Evolutionary conservation across 768 basidiomycete genomes (phyloP), one percentile per base, ranked within the genome.

Genomic region (Amanita inopinata): DNA sequence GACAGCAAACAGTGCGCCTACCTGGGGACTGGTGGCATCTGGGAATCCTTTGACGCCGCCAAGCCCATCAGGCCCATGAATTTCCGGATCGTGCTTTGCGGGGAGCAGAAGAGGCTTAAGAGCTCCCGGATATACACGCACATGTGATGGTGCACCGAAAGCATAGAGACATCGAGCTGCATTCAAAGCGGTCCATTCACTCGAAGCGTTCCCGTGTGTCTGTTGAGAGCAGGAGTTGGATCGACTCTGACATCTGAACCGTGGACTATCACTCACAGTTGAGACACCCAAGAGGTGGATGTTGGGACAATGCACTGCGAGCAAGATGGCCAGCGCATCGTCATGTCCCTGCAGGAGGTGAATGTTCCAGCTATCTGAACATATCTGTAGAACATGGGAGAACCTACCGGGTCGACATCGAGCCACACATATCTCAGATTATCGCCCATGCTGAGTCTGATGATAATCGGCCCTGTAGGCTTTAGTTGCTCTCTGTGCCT

Each of bases 1-100:
- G 14, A 51, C 56, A 10, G 72, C 71, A 23, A 83, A 65, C 15
- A 73, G 67, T 1, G 67, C 65, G 24, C 60, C 60, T 1, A 88
- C 75, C 1, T 59, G 63, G 0, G 72, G 65, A 46, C 66, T 61
- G 17, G 74, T 67, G 1, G 63, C 54, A 2, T 61, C 47, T 1
- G 83, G 76, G 4, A 94, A 67, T 0, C 87, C 86, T 51, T 88
- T 76, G 15, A 90, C 87, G 1, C 91, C 90, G 0, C 79, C 88
- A 3, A 94, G 70, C 0, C 90, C 90, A 49, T 88, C 86, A 10
- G 61, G 60, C 3, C 90, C 90, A 49, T 93, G 90, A 35, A 93
- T 93, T 55, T 81, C 73, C 9, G 81, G 70, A 52, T 81, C 85
- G 48, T 82, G 73, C 47, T 70, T 76, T 0, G 69, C 67, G 0